phyloP scores from a whole-genome alignment of 345 rosid genomes.

The Eutrema yunnanense region DNA sequence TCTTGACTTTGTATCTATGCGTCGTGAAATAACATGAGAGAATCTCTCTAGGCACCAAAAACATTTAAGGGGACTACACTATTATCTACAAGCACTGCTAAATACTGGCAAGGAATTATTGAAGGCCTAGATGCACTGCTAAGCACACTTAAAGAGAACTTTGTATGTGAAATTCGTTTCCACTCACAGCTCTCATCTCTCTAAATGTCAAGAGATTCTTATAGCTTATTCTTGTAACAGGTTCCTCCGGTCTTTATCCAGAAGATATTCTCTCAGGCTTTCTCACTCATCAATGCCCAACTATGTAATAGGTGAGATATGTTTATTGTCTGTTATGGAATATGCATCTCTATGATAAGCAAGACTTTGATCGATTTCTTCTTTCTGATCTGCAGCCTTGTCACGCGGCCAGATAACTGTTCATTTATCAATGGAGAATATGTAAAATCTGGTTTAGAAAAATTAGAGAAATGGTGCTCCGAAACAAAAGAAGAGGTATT shows the following conservation, averaged over 20 bases:
- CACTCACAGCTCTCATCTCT: slow-evolving; percentile 5
- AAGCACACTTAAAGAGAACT: slow-evolving; percentile 70
- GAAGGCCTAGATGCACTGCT: slow-evolving; percentile 72
- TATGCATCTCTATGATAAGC: slow-evolving; percentile 1
- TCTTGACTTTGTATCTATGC: neutral
- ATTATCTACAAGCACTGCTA: slow-evolving; percentile 51
- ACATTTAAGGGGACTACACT: slow-evolving; percentile 59
- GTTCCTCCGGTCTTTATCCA: slow-evolving; percentile 84
- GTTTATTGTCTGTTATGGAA: neutral
- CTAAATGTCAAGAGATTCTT: slow-evolving; percentile 16
- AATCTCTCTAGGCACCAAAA: slow-evolving; percentile 66
- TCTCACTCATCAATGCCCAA: slow-evolving; percentile 81
- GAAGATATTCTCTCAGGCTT: slow-evolving; percentile 85
- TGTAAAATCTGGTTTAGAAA: slow-evolving; percentile 86
- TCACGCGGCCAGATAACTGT: slow-evolving; percentile 92
- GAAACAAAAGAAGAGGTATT: slow-evolving; percentile 85
- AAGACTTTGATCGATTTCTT: slow-evolving; percentile 1
- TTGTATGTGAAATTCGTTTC: slow-evolving; percentile 46
- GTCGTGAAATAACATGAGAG: slow-evolving; percentile 1
- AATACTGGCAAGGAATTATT: slow-evolving; percentile 88
- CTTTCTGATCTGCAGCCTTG: slow-evolving; percentile 56
- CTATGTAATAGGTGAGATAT: slow-evolving; percentile 73
- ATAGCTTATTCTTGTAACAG: slow-evolving; percentile 39
- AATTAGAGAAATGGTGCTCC: slow-evolving; percentile 87
- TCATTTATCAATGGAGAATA: slow-evolving; percentile 98